These are phyloP conservation scores for Phalaenopsis equestris DNA, from an alignment of 106 monocot species.

Conservation along the genomic window DNA sequence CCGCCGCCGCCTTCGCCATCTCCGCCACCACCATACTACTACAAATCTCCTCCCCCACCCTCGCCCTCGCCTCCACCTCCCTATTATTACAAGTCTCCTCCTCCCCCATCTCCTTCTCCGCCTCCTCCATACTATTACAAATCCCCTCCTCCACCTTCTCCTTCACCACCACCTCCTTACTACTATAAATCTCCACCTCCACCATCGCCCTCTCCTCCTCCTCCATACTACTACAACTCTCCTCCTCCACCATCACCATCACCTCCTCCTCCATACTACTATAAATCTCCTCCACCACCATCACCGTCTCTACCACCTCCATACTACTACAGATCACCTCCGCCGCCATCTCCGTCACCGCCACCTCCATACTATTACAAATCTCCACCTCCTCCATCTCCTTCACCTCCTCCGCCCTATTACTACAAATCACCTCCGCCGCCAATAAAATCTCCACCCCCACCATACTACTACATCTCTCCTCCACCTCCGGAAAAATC, in stretches of 20 bases:
- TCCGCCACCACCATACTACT: conserved; percentile 21
- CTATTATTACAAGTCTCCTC: conserved; percentile 19
- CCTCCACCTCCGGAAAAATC: conserved; percentile 1
- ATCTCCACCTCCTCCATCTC: neutral
- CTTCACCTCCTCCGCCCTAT: neutral
- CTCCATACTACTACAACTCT: conserved; percentile 21
- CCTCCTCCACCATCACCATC: conserved; percentile 19
- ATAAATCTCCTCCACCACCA: neutral
- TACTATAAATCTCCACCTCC: conserved; percentile 25
- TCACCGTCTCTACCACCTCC: neutral
- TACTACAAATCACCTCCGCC: neutral
- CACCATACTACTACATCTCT: neutral
- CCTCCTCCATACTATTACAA: conserved; percentile 11
- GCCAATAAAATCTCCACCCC: neutral
- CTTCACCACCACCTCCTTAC: neutral
- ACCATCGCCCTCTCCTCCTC: conserved; percentile 9
- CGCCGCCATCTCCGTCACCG: neutral
- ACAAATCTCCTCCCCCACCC: too few relatives aligned
- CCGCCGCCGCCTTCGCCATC: conserved; percentile 11
- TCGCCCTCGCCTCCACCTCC: too few relatives aligned
- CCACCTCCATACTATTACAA: neutral
- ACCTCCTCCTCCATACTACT: conserved; percentile 11
- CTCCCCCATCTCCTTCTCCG: conserved; percentile 15
- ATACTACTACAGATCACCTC: neutral
- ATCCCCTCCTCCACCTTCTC: conserved; percentile 4